Base-by-base conservation (phyloP, 2,329 filamentous ascomycete genomes). In the Triangularia verruculosa region DNA sequence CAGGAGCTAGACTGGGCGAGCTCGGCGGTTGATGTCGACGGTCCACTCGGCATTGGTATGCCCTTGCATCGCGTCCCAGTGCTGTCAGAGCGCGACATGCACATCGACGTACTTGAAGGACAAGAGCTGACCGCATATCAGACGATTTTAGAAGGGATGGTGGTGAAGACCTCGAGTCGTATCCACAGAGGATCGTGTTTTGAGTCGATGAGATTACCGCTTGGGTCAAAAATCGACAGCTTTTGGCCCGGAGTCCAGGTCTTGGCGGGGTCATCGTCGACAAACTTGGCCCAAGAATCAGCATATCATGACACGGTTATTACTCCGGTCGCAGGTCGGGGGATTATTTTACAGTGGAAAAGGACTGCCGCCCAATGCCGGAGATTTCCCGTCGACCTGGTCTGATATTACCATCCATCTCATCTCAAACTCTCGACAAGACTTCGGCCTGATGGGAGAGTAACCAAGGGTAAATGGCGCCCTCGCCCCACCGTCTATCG, bases 151-250 rank as follows among this genome's bases (percentile, higher is more conserved):
- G 17, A 52, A 52, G 9, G 47, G 20, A 52, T 9, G 28, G 27
- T 39, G 39, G 57, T 59, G 57, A 39, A 39, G 56, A 13, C 51
- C 15, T 58, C 22, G 3, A 57, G 55, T 57, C 6, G 20, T 22
- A 51, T 27, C 34, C 57, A 51, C 51, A 59, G 57, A 59, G 34
- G 34, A 39, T 59, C 34, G n/a, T 51, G 32, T 34, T 59, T 47
- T 51, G 57, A 25, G 34, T 24, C n/a, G 24, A n/a, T 34, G 56
- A 43, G 30, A 58, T 17, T 54, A 47, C 20, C 34, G 39, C 57
- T 25, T 51, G 57, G 34, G 22, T 20, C 34, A 51, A 39, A 51
- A 24, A 34, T 28, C n/a, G 24, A 4, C 5, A n/a, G 55, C 17
- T 57, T 20, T 57, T 34, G 55, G 27, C 43, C 20, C 7, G 43